Evolutionary conservation across 2,329 filamentous ascomycete species (phyloP).

Genomic region (Corynespora cassiicola): DNA sequence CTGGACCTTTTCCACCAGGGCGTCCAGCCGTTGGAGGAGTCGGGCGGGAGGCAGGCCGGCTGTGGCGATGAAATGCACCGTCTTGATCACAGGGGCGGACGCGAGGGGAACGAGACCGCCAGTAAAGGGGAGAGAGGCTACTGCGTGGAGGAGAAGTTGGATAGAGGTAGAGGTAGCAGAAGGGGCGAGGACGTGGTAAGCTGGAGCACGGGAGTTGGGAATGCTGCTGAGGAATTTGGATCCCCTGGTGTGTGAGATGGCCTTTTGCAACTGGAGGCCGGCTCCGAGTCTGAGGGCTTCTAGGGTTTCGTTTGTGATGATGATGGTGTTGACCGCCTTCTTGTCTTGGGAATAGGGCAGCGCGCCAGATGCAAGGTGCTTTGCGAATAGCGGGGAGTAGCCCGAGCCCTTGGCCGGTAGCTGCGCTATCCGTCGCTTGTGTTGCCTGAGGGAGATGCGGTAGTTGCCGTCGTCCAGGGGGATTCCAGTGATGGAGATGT

Average conservation of each 20-base stretch:
- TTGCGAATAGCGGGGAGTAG: constrained; percentile 38
- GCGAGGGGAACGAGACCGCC: constrained; percentile 36
- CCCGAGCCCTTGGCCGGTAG: constrained; percentile 27
- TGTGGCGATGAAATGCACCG: constrained; percentile 32
- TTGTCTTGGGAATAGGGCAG: constrained; percentile 31
- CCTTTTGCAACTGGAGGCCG: constrained; percentile 17
- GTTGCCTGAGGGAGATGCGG: constrained; percentile 28
- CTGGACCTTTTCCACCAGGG: constrained; percentile 41
- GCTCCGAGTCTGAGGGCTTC: constrained; percentile 24
- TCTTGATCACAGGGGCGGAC: constrained; percentile 26
- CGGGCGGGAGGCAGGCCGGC: constrained; percentile 32
- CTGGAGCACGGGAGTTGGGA: constrained; percentile 23
- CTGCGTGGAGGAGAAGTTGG: constrained; percentile 28
- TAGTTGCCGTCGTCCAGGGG: constrained; percentile 18
- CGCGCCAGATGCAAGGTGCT: constrained; percentile 39
- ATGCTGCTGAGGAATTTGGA: constrained; percentile 27
- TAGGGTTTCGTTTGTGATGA: constrained; percentile 29
- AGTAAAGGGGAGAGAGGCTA: constrained; percentile 34
- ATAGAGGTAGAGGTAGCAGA: constrained; percentile 18
- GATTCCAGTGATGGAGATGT: constrained; percentile 27
- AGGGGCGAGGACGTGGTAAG: constrained; percentile 25
- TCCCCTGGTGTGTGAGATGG: constrained; percentile 13
- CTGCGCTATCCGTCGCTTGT: constrained; percentile 30
- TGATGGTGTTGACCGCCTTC: constrained; percentile 26
- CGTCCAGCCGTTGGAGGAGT: constrained; percentile 42